A percentile compares a stretch with the other conserved stretches of the same genome.
phyloP scores from a whole-genome alignment of 176 grass and related monocot species.

The Coix lacrymajobi region DNA sequence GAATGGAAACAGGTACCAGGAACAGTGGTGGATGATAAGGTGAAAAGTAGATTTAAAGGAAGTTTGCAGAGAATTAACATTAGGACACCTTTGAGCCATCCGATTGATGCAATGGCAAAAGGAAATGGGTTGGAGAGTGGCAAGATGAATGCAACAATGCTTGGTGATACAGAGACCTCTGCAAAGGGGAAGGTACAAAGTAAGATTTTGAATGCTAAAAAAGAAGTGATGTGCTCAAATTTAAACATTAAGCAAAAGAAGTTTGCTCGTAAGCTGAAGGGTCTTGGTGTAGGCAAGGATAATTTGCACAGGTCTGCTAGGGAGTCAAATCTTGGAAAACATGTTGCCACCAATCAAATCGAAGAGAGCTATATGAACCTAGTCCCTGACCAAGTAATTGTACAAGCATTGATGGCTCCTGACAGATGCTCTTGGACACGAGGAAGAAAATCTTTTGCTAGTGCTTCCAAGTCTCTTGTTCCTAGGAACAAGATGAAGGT shows the following conservation, averaged over 20 bases:
- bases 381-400: neutral
- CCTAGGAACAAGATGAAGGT: conserved; percentile 27
- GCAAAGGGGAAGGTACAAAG: neutral
- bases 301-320: neutral
- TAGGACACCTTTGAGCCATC: neutral
- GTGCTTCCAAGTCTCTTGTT: too few relatives aligned
- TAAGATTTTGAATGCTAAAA: neutral
- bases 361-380: conserved; percentile 4
- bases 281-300: neutral
- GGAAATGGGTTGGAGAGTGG: conserved; percentile 7
- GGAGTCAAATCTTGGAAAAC: neutral
- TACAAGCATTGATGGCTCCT: conserved; percentile 49
- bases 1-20: neutral
- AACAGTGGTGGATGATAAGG: neutral
- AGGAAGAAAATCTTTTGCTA: conserved; percentile 25
- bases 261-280: conserved; percentile 1
- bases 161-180: neutral
- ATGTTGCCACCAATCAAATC: neutral
- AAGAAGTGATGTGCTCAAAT: neutral
- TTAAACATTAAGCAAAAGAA: neutral
- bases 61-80: neutral
- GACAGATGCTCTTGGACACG: conserved; percentile 43
- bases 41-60: neutral
- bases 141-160: neutral
- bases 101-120: conserved; percentile 16